Evolutionary conservation across 225 moss, liverwort and hornwort genomes (phyloP).

Genomic region (Physcomitrellopsis africana): DNA sequence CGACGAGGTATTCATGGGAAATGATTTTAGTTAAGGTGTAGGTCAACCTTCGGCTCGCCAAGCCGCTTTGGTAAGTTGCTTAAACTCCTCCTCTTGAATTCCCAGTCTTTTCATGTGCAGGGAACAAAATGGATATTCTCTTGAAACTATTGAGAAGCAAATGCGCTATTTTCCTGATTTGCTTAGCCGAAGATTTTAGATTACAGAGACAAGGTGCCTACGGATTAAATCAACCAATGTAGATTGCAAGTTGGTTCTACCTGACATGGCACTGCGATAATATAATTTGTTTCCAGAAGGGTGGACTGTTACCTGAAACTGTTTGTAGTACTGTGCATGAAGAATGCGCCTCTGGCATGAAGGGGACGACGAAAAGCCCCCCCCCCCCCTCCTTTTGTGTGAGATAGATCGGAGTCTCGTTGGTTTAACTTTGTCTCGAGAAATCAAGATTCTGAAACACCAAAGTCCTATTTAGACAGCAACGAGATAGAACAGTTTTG

Average conservation of each 20-base stretch:
- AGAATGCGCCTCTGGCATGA: conserved; percentile 74
- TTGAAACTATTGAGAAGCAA: conserved; percentile 4
- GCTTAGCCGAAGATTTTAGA: not conserved
- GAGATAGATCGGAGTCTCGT: too few relatives aligned
- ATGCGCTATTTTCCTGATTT: not conserved
- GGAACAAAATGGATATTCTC: not conserved
- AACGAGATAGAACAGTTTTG: too few relatives aligned
- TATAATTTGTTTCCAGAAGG: conserved; percentile 39
- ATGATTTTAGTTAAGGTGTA: conserved; percentile 55
- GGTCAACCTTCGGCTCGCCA: conserved; percentile 74
- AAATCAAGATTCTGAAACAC: too few relatives aligned
- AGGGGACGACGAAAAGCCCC: conserved; percentile 28
- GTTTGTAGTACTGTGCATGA: conserved; percentile 70
- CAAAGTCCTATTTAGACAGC: too few relatives aligned
- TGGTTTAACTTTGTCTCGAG: too few relatives aligned
- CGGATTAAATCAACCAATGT: not conserved
- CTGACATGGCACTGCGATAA: too few relatives aligned
- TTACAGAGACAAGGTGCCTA: not conserved
- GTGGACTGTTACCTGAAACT: conserved; percentile 45
- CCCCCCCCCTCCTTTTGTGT: too few relatives aligned
- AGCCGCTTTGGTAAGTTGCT: conserved; percentile 65
- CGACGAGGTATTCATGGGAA: conserved; percentile 64
- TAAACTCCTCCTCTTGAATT: not conserved
- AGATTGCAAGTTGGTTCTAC: not conserved
- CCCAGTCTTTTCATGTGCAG: not conserved